phyloP scores from a whole-genome alignment of 371 early-diverging fungal genomes.

The Mortierella sp. region DNA sequence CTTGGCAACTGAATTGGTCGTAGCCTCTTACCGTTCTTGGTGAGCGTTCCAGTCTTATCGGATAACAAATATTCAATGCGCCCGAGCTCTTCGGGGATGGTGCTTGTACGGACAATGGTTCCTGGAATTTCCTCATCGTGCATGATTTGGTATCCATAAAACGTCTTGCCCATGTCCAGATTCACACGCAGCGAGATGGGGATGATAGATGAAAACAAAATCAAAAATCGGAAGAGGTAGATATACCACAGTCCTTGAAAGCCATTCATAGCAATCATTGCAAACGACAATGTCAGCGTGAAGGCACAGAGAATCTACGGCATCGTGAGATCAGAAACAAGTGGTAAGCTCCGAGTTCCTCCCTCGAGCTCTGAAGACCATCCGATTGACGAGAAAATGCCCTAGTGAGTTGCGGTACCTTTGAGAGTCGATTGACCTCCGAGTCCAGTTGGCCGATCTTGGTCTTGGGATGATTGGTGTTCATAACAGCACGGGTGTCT shows the following conservation, averaged over 20 bases:
- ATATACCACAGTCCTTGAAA: constrained; percentile 92
- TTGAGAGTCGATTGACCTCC: constrained; percentile 95
- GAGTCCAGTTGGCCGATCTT: constrained; percentile 96
- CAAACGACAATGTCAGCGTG: constrained; percentile 81
- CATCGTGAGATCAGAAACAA: neutral
- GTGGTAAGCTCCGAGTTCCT: no score
- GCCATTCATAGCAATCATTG: constrained; percentile 93
- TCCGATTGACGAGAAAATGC: no score
- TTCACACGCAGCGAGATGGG: constrained; percentile 98
- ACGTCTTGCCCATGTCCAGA: constrained; percentile 97
- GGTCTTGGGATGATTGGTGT: constrained; percentile 94
- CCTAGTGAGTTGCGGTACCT: constrained; percentile 63
- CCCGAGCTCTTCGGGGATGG: constrained; percentile 99
- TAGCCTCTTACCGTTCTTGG: constrained; percentile 86
- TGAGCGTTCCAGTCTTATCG: constrained; percentile 99
- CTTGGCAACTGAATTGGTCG: neutral
- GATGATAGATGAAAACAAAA: constrained; percentile 97
- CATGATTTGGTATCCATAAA: constrained; percentile 89
- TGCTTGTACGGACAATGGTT: constrained; percentile 95
- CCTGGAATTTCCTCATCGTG: constrained; percentile 82
- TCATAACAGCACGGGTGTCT: constrained; percentile 98
- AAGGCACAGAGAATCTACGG: constrained; percentile 84
- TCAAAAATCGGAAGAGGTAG: constrained; percentile 94
- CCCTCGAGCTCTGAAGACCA: no score
- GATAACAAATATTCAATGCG: constrained; percentile 96